A percentile compares a stretch with the other conserved stretches of the same genome.
These are phyloP conservation scores for Hymenoscyphus infarciens DNA, from an alignment of 2,329 filamentous ascomycete species.

Conservation along the genomic window DNA sequence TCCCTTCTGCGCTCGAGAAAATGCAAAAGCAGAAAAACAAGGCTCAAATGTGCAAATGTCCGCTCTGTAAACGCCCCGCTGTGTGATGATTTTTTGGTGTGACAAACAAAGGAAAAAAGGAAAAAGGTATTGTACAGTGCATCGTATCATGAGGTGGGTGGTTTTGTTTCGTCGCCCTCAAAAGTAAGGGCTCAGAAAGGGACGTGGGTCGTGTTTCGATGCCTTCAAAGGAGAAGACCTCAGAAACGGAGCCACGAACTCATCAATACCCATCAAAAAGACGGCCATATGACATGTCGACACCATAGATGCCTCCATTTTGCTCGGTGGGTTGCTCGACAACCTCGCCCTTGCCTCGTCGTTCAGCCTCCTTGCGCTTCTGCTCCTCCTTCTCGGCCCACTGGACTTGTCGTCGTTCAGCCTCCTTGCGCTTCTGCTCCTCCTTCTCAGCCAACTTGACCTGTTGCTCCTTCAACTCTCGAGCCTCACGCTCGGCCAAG, in stretches of 20 bases:
- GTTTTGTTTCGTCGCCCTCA: neutral
- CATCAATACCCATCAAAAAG: neutral
- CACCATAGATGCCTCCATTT: neutral
- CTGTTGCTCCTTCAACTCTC: slow-evolving; percentile 18
- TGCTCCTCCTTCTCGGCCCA: neutral
- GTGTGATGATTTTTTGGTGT: neutral
- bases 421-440: neutral
- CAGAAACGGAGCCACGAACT: neutral
- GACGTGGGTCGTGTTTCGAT: no score
- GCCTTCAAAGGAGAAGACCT: neutral
- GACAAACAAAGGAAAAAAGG: neutral
- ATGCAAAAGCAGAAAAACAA: neutral
- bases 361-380: neutral
- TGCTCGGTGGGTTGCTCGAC: neutral
- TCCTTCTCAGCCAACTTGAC: neutral
- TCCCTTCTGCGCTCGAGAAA: no score
- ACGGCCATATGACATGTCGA: neutral
- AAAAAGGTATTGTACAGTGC: neutral
- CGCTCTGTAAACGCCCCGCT: slow-evolving; percentile 2
- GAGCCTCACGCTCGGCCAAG: slow-evolving; percentile 15
- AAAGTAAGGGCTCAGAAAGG: no score
- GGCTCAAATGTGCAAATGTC: neutral
- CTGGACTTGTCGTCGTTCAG: neutral
- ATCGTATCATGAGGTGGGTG: neutral
- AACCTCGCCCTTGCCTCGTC: neutral